Conservation (phyloP, 2,329 filamentous ascomycete genomes). For the Thelonectria olida region DNA sequence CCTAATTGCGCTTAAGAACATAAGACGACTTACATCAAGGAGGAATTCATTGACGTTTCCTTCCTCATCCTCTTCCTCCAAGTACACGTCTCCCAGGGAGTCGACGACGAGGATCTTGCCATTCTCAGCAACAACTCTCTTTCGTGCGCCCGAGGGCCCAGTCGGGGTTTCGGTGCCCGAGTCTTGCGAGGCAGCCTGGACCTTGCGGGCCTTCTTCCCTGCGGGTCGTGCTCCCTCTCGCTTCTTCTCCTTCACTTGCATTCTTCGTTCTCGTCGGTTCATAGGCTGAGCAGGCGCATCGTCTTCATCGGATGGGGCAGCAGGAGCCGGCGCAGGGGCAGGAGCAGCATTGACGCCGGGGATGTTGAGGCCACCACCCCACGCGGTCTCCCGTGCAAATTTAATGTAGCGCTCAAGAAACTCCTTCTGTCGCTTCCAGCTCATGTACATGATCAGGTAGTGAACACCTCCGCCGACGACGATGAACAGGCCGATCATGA, state of each 20-base stretch:
- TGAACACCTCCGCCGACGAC: conserved; percentile 86
- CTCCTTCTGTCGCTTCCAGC: conserved; percentile 88
- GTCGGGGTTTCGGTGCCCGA: conserved; percentile 58
- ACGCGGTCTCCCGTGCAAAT: conserved; percentile 86
- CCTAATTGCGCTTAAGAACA: background rate
- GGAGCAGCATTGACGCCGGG: conserved; percentile 68
- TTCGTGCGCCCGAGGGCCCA: conserved; percentile 77
- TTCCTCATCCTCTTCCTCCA: conserved; percentile 92
- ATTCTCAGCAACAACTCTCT: conserved; percentile 91
- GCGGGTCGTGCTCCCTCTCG: conserved; percentile 71
- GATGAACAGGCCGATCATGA: conserved; percentile 82
- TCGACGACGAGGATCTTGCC: conserved; percentile 96
- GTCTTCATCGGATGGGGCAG: conserved; percentile 58
- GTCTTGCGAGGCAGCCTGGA: conserved; percentile 47
- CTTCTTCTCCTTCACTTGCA: conserved; percentile 86
- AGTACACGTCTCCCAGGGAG: conserved; percentile 87
- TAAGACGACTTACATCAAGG: conserved; percentile 75
- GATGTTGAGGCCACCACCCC: conserved; percentile 83
- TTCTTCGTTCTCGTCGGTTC: conserved; percentile 87
- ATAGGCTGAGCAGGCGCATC: conserved; percentile 65
- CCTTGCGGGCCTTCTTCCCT: conserved; percentile 54
- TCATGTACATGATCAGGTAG: conserved; percentile 85
- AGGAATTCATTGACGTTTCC: conserved; percentile 85
- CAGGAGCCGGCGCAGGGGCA: conserved; percentile 54
- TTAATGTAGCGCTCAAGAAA: conserved; percentile 93